Evolutionary conservation across 768 basidiomycete genomes (phyloP).

Genomic region (Chalciporus piperatus): DNA sequence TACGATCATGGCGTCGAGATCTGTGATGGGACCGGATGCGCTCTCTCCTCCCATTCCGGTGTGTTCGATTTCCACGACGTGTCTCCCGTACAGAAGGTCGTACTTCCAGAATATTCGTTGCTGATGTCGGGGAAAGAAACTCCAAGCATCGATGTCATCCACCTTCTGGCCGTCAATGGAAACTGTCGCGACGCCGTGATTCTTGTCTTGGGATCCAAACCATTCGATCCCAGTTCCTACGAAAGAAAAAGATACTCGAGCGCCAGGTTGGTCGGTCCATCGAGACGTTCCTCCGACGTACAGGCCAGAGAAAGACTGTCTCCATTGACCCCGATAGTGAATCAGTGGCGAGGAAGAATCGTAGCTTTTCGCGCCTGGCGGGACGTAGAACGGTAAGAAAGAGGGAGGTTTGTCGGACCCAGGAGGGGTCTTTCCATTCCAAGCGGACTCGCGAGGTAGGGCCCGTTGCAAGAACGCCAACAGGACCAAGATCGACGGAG

Average conservation of each 20-base stretch:
- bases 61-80: constrained; percentile 65
- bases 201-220: constrained; percentile 60
- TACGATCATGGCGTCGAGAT: constrained; percentile 68
- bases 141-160: constrained; percentile 46
- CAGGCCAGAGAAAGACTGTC: constrained; percentile 46
- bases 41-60: constrained; percentile 41
- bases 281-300: constrained; percentile 51
- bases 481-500: neutral
- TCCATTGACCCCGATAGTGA: constrained; percentile 61
- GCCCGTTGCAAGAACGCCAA: constrained; percentile 6
- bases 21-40: constrained; percentile 37
- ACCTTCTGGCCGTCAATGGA: constrained; percentile 54
- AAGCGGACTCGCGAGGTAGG: constrained; percentile 45
- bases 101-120: constrained; percentile 67
- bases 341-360: constrained; percentile 69
- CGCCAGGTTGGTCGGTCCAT: constrained; percentile 46
- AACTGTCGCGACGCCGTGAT: constrained; percentile 55
- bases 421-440: constrained; percentile 62
- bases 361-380: constrained; percentile 67
- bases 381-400: constrained; percentile 73
- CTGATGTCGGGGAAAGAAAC: constrained; percentile 38
- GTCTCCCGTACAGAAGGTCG: constrained; percentile 47
- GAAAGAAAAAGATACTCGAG: constrained; percentile 57
- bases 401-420: constrained; percentile 42
- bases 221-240: constrained; percentile 75